Conservation (phyloP, 2,329 filamentous ascomycete species). For the Ophiosphaerella narmari region DNA sequence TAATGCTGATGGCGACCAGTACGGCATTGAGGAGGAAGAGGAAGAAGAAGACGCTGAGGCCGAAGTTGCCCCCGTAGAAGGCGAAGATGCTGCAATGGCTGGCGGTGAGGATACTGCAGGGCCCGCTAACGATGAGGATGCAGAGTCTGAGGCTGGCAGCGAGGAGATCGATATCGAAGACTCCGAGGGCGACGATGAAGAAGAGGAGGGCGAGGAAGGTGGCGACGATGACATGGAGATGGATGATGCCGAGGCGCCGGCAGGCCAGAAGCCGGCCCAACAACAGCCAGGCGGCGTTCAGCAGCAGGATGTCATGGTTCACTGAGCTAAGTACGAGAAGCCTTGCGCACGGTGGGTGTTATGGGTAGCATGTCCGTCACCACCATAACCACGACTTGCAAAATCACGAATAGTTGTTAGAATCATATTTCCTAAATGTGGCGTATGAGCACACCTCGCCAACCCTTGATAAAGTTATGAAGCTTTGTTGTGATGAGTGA, state of each 20-base stretch:
- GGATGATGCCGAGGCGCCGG: constrained; percentile 55
- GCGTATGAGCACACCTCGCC: no score
- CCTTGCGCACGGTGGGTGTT: no score
- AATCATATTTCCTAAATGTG: no score
- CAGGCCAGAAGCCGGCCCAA: constrained; percentile 41
- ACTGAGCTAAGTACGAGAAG: constrained; percentile 25
- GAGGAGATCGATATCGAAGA: constrained; percentile 81
- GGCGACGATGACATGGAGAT: constrained; percentile 62
- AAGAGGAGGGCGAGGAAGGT: constrained; percentile 65
- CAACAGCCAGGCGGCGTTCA: constrained; percentile 28
- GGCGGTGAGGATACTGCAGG: constrained; percentile 63
- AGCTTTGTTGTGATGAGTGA: no score
- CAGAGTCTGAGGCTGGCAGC: constrained; percentile 72
- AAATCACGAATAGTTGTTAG: no score
- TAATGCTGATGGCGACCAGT: constrained; percentile 80
- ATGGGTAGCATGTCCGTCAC: background rate
- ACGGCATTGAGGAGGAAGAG: constrained; percentile 82
- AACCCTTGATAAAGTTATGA: no score
- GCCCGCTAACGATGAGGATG: constrained; percentile 65
- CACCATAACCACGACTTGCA: background rate
- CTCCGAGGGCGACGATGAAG: constrained; percentile 72
- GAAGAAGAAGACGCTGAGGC: constrained; percentile 73
- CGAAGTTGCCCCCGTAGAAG: constrained; percentile 54
- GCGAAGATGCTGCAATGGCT: constrained; percentile 76
- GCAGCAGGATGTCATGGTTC: constrained; percentile 48